Conservation (phyloP, 805 yeast genomes). For the Wickerhamomyces chambardii region DNA sequence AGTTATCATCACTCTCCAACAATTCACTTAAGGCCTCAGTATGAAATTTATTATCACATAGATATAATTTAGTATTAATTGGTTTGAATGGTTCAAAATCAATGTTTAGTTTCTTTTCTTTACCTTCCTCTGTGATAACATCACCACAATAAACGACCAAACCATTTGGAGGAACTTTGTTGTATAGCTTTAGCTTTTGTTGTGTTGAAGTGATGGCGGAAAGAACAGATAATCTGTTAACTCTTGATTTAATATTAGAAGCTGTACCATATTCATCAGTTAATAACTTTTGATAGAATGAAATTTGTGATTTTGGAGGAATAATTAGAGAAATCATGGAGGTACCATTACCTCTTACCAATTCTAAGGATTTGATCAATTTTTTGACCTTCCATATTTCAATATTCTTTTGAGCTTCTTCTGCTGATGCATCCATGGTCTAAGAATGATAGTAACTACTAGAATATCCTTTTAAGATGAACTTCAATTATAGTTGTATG, state of each 20-base stretch:
- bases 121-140: conserved; percentile 93
- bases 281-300: conserved; percentile 81
- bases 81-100: conserved; percentile 99
- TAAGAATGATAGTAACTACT: no score
- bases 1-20: conserved; percentile 90
- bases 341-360: conserved; percentile 97
- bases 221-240: conserved; percentile 88
- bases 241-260: conserved; percentile 95
- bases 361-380: conserved; percentile 77
- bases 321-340: conserved; percentile 96
- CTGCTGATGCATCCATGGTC: conserved; percentile 27
- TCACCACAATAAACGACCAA: conserved; percentile 98
- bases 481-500: no score
- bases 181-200: conserved; percentile 88
- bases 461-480: no score
- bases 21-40: conserved; percentile 94
- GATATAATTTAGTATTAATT: conserved; percentile 89
- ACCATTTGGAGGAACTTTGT: conserved; percentile 88
- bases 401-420: conserved; percentile 90
- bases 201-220: conserved; percentile 98
- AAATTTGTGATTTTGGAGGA: conserved; percentile 92
- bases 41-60: conserved; percentile 98
- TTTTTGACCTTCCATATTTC: conserved; percentile 99
- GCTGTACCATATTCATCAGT: conserved; percentile 99
- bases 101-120: conserved; percentile 91